Evolutionary conservation across 305 asterid genomes (phyloP), one percentile per base, ranked within the genome.

Genomic region (Stenogyne calaminthoides): DNA sequence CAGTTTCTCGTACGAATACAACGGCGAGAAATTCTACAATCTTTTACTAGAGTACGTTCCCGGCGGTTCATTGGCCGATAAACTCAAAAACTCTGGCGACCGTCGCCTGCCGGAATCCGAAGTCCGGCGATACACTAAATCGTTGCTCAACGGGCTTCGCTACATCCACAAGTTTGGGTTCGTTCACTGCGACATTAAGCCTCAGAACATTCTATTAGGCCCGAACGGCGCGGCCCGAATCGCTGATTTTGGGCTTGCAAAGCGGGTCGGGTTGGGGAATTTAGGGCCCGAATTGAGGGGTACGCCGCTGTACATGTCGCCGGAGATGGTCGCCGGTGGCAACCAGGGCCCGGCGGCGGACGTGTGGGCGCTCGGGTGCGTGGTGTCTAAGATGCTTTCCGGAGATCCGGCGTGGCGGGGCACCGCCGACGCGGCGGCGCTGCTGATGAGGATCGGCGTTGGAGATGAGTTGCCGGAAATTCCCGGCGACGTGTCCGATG

Each of bases 101-200:
- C 51, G 11, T 3, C 6, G 80, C 65, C 51, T 87, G 71, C 73
- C 72, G 73, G 92, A 85, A 67, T 22, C 3, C 1, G 82, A 83
- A 40, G 82, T 76, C 67, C 83, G 86, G 69, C 71, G 52, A 1
- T 62, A 83, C 78, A 74, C 85, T 0, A 76, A 76, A 52, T 65
- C 89, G 8, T 7, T 87, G 64, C 77, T 87, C 0, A 73, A 59
- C 47, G 92, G 92, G 52, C 76, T 87, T 47, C 6, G 42, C 7
- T 76, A 76, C 15, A 77, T 87, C 10, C 92, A 87, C 82, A 76
- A 59, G 15, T 27, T 55, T 4, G 88, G 89, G 0, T 87, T 79
- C 67, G 89, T 87, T 9, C 91, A 87, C 81, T 84, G 89, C 55
- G 91, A 87, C 55, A 59, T 87, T 6, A 87, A 84, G 83, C 88